A percentile compares a stretch with the other conserved stretches of the same genome.
Evolutionary conservation across 2,329 filamentous ascomycete genomes (phyloP).

Genomic region (Gaeumannomyces tritici): DNA sequence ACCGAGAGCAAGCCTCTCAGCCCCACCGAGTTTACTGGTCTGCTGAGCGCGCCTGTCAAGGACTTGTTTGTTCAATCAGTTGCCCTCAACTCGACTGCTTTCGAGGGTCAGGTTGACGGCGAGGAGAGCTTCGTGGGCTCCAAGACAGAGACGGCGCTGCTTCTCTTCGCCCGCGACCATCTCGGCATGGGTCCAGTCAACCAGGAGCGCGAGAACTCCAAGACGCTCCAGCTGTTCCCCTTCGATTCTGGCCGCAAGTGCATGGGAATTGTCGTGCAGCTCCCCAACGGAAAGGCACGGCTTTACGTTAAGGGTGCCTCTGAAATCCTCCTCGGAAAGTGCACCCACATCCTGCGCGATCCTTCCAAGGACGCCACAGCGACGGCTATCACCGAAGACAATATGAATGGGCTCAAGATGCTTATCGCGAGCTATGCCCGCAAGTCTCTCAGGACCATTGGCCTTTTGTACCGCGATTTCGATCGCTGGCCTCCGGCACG

Average conservation of each 20-base stretch:
- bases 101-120: conserved; percentile 64
- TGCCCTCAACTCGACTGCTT: conserved; percentile 62
- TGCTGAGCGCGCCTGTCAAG: conserved; percentile 35
- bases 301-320: conserved; percentile 57
- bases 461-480: conserved; percentile 75
- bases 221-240: conserved; percentile 57
- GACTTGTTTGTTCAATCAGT: conserved; percentile 50
- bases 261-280: conserved; percentile 50
- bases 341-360: conserved; percentile 39
- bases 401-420: conserved; percentile 46
- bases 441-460: conserved; percentile 75
- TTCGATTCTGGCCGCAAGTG: conserved; percentile 71
- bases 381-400: conserved; percentile 38
- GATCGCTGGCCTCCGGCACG: conserved; percentile 70
- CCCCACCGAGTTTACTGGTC: conserved; percentile 34
- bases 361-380: conserved; percentile 33
- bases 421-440: conserved; percentile 72
- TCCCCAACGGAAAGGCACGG: conserved; percentile 39
- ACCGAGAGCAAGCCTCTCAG: conserved; percentile 25
- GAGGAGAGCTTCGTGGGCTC: conserved; percentile 60
- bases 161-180: conserved; percentile 57
- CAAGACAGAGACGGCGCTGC: conserved; percentile 67
- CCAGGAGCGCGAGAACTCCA: conserved; percentile 46
- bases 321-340: conserved; percentile 51
- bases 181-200: conserved; percentile 59